Conservation (phyloP, 108 stramenopile species). For the Ochromonas danica region DNA sequence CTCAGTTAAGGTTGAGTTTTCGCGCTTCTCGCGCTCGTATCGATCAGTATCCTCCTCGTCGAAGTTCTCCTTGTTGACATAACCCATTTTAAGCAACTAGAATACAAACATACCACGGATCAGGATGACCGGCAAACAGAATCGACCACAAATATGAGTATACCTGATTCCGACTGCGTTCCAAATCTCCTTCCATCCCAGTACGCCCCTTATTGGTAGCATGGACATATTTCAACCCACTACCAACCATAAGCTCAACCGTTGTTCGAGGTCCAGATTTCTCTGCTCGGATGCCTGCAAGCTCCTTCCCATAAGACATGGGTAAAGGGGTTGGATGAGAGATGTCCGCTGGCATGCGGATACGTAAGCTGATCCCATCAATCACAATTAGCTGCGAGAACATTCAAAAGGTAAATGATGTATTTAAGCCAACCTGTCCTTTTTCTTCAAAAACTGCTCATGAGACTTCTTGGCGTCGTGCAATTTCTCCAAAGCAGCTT, state of each 20-base stretch:
- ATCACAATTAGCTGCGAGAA: too few relatives aligned
- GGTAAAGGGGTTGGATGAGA: background rate
- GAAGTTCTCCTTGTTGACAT: slow-evolving; percentile 29
- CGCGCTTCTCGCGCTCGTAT: background rate
- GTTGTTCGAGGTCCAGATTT: background rate
- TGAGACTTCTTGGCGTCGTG: background rate
- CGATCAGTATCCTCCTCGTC: background rate
- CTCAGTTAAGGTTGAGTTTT: slow-evolving; percentile 38
- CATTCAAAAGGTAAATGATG: background rate
- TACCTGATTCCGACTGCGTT: slow-evolving; percentile 26
- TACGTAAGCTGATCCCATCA: background rate
- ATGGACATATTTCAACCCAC: slow-evolving; percentile 19
- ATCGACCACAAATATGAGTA: too few relatives aligned
- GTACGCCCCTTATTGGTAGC: background rate
- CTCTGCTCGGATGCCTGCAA: background rate
- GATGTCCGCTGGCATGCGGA: background rate
- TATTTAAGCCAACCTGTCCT: background rate
- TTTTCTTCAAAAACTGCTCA: background rate
- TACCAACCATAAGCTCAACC: slow-evolving; percentile 12
- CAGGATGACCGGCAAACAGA: too few relatives aligned
- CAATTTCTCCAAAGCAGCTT: slow-evolving; percentile 7
- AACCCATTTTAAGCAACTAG: slow-evolving; percentile 18
- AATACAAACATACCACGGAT: background rate
- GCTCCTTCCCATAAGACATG: background rate
- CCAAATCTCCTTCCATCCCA: slow-evolving; percentile 4